Evolutionary conservation across 1,284 basidiomycete species (phyloP), one percentile per base, ranked within the genome.

Genomic region (Chalciporus sp.): DNA sequence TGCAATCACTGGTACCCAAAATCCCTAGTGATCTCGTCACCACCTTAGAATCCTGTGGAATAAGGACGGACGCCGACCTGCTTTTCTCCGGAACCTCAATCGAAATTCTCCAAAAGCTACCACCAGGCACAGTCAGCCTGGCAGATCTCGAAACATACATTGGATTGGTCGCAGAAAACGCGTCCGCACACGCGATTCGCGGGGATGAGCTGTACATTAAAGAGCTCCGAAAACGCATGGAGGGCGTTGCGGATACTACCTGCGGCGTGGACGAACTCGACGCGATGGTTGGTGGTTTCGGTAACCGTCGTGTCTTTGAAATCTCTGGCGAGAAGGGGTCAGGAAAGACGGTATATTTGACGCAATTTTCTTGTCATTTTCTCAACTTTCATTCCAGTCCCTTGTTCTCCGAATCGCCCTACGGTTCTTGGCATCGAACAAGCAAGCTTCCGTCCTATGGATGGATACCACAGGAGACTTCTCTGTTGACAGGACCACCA

Each of bases 401-500:
- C 70, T 91, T 10, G 81, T 80, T 1, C 66, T 85, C 23, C 83
- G 88, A 53, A 66, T 85, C 6, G 74, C 80, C 31, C 67, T 88
- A 19, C 75, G 75, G 17, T 75, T 83, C 61, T 76, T 91, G 1
- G 63, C 71, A 1, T 57, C 61, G 8, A 51, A 75, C 55, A 52
- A 59, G 19, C 61, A 75, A 17, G 68, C 75, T 4, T 73, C 65
- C 46, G 80, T 76, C 0, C 64, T 83, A 8, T 92, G 89, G 89
- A 78, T 92, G 42, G 89, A 92, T 61, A 85, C 84, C 9, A 78
- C 75, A 1, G 86, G 87, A 3, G 83, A 83, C 52, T 87, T 91
- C 65, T 79, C 84, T 31, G 72, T 74, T 0, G 79, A 83, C 17
- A 73, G 75, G 44, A 76, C 82, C 2, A 58, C 68, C 3, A 60